Evolutionary conservation across 2,329 filamentous ascomycete species (phyloP), one percentile per base, ranked within the genome.

Genomic region (Ilyonectria mors-panacis): DNA sequence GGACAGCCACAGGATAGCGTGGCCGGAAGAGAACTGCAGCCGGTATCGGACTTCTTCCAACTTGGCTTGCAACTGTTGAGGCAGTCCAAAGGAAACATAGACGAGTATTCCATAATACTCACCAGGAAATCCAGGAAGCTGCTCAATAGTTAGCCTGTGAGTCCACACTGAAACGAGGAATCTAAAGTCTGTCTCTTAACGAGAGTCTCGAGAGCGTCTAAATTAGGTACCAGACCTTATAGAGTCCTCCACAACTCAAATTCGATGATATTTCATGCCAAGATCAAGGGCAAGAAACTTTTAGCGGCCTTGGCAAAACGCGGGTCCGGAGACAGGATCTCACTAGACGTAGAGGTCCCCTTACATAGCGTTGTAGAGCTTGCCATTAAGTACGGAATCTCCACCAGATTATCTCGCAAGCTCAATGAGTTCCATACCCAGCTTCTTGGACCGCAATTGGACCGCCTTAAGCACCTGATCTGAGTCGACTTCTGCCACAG

Each of bases 1-100:
- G 74, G 35, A 77, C 47, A n/a, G 70, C 71, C 26, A 75, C 60
- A 1, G 75, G 74, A 44, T 59, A 70, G 12, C 59, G 63, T 7
- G 47, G 23, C 9, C 35, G 48, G 50, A 75, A 73, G 39, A 78
- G 70, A 15, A 63, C 39, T 10, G 64, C 64, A n/a, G 70, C 6
- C 28, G 44, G 23, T 59, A 37, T 1, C 60, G n/a, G n/a, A 72
- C 48, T 48, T 59, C 37, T 21, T 73, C 61, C 13, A 72, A 15
- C 26, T 53, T 70, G 1, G 19, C 3, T 19, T 70, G 66, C n/a
- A 74, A 57, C 12, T 50, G 35, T 5, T 45, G 30, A 54, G 67
- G 70, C 9, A 73, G 51, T 15, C 19, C 62, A 17, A 28, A 50
- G n/a, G 58, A 68, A n/a, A 72, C 50, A 30, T 67, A 30, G 28